Percentiles rank a stretch among this genome's conserved stretches.
Conservation (phyloP, 139 green algal species). For the Haematococcus lacustris region DNA sequence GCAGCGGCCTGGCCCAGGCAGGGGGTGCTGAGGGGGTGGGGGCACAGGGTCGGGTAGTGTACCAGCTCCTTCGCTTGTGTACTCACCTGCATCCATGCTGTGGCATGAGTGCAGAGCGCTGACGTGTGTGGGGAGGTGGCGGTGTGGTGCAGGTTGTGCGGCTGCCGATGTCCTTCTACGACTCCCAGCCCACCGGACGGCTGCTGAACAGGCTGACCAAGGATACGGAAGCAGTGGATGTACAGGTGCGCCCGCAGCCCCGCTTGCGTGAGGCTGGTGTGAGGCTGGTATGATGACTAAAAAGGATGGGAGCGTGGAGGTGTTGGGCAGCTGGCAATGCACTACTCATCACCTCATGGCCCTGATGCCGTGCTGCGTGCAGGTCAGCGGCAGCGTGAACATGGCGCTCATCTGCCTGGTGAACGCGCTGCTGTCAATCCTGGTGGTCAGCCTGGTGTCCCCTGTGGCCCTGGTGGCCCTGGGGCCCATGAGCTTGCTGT, state of each 20-base stretch:
- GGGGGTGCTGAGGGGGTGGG: too few relatives aligned
- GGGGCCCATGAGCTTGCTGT: constrained; percentile 37
- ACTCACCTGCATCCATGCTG: background rate
- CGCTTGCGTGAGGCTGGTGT: background rate
- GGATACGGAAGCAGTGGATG: constrained; percentile 74
- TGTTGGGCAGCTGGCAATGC: background rate
- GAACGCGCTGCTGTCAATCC: constrained; percentile 42
- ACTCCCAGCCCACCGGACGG: constrained; percentile 72
- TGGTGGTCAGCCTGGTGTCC: constrained; percentile 53
- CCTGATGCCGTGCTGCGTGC: background rate
- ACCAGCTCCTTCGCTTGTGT: background rate
- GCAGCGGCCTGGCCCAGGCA: too few relatives aligned
- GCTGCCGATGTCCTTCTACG: constrained; percentile 83
- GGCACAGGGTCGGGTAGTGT: background rate
- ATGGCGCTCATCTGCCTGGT: constrained; percentile 27
- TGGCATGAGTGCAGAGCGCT: background rate
- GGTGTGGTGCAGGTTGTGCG: constrained; percentile 38
- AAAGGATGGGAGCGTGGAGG: background rate
- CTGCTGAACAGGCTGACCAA: constrained; percentile 82
- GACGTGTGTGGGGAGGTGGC: constrained; percentile 19
- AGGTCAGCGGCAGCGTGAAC: constrained; percentile 6
- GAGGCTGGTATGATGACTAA: background rate
- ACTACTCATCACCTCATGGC: background rate
- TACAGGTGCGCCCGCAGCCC: constrained; percentile 15
- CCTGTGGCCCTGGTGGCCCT: constrained; percentile 52